These are phyloP conservation scores for Dactylonectria macrodidyma DNA, from an alignment of 2,329 filamentous ascomycete genomes.

Conservation along the genomic window DNA sequence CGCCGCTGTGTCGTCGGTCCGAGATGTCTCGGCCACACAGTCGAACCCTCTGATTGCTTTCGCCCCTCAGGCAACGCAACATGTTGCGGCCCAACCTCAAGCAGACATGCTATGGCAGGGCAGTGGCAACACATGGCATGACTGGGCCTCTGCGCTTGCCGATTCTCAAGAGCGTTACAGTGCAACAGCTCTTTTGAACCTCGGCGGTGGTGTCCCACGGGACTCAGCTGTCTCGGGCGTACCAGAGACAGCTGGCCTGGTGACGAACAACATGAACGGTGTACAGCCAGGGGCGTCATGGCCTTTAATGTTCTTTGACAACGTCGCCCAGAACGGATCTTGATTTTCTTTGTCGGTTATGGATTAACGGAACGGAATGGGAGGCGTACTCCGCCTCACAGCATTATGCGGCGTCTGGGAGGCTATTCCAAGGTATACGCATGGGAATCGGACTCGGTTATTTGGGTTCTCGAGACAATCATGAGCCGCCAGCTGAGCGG, in stretches of 20 bases:
- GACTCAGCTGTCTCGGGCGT: conserved; percentile 36
- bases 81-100: conserved; percentile 44
- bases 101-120: conserved; percentile 53
- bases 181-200: conserved; percentile 63
- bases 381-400: conserved; percentile 16
- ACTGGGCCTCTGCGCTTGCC: conserved; percentile 68
- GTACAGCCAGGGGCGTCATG: conserved; percentile 49
- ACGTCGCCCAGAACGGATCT: conserved; percentile 43
- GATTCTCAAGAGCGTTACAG: conserved; percentile 66
- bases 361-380: background rate
- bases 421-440: conserved; percentile 21
- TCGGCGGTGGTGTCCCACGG: conserved; percentile 53
- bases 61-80: conserved; percentile 56
- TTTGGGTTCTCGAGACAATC: conserved; percentile 3
- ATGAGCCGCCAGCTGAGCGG: conserved; percentile 27
- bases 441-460: conserved; percentile 24
- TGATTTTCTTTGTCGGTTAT: conserved; percentile 35
- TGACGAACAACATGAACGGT: conserved; percentile 47
- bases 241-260: conserved; percentile 35
- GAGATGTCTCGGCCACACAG: conserved; percentile 44
- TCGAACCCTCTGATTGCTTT: conserved; percentile 58
- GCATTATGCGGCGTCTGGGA: conserved; percentile 41
- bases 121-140: conserved; percentile 65
- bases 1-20: conserved; percentile 41
- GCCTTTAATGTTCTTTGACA: conserved; percentile 53